Base-by-base conservation (phyloP, 2,329 filamentous ascomycete species). In the Bisporella sp. region DNA sequence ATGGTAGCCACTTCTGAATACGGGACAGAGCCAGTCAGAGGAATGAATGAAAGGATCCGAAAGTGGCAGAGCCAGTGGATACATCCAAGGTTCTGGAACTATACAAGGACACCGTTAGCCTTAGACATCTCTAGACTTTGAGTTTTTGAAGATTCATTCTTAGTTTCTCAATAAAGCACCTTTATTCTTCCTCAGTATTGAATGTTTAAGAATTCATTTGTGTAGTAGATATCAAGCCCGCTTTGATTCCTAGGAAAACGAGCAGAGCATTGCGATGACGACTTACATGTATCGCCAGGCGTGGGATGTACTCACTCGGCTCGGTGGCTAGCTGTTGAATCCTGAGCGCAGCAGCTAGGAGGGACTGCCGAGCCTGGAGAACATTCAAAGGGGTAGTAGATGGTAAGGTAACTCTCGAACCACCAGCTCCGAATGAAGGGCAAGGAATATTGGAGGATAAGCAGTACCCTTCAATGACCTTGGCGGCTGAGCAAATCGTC, bases 11-110 rank as follows among this genome's bases (percentile, higher is more conserved):
- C 21, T 2, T 49, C 47, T 6, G 31, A 2, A 40, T 58, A 59
- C 5, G 46, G 9, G 9, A 58, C 46, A 2, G 54, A 51, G 28
- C 49, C 52, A 5, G 54, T 29, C 1, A 46, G 21, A 8, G 58
- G 58, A 12, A 60, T 39, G 21, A 52, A 42, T 2, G 31, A 33
- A n/a, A 59, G 35, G 9, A 60, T 54, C 5, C 41, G 12, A 48
- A 54, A 59, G 7, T 55, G 53, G 12, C 29, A 45, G 7, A 53
- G 53, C 53, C 53, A 54, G 3, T 39, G 13, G 4, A 54, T 12
- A 28, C 53, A 54, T 41, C 45, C n/a, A 13, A 52, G 5, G 9
- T 49, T 32, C 31, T 54, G 53, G 41, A 31, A 54, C 53, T 54
- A 29, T n/a, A 13, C 9, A 39, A 39, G 21, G 21, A 21, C 21